Conservation (phyloP, 2,329 filamentous ascomycete genomes). For the Chaetomiaceae sp. region DNA sequence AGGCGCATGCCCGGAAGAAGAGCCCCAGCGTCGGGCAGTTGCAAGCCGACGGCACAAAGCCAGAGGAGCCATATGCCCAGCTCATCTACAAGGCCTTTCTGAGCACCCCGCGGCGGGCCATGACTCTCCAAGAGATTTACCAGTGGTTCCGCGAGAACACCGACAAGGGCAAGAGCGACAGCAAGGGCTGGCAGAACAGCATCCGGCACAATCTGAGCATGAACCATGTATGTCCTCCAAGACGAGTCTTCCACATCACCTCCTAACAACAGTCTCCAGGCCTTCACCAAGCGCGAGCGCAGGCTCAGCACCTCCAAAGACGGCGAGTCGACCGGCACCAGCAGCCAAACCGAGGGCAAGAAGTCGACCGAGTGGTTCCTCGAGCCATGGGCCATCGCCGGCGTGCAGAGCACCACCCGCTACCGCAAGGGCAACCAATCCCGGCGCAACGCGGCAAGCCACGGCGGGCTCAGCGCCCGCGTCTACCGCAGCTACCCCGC, state of each 20-base stretch:
- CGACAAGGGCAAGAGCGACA: slow-evolving; percentile 61
- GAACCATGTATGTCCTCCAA: slow-evolving; percentile 65
- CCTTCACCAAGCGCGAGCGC: slow-evolving; percentile 38
- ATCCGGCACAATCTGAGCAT: slow-evolving; percentile 95
- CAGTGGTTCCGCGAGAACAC: slow-evolving; percentile 84
- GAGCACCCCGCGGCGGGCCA: slow-evolving; percentile 58
- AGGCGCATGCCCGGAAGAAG: background rate
- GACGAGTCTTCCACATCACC: background rate
- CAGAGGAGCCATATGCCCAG: slow-evolving; percentile 70
- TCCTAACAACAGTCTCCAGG: slow-evolving; percentile 17
- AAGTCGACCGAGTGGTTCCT: slow-evolving; percentile 76
- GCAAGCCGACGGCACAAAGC: slow-evolving; percentile 29
- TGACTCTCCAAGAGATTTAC: slow-evolving; percentile 85
- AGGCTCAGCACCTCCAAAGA: slow-evolving; percentile 27
- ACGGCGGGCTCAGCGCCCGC: background rate
- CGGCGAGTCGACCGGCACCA: background rate
- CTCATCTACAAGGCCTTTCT: slow-evolving; percentile 75
- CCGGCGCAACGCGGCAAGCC: slow-evolving; percentile 11
- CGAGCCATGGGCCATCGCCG: slow-evolving; percentile 60
- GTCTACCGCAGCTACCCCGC: slow-evolving; percentile 5
- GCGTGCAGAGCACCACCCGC: slow-evolving; percentile 80
- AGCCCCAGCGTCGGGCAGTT: background rate
- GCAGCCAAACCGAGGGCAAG: slow-evolving; percentile 34
- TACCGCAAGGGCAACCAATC: slow-evolving; percentile 54
- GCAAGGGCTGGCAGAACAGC: slow-evolving; percentile 88